Evolutionary conservation across 2,329 filamentous ascomycete genomes (phyloP), one percentile per base, ranked within the genome.

Genomic region (Stagonosporopsis cucurbitacearum): DNA sequence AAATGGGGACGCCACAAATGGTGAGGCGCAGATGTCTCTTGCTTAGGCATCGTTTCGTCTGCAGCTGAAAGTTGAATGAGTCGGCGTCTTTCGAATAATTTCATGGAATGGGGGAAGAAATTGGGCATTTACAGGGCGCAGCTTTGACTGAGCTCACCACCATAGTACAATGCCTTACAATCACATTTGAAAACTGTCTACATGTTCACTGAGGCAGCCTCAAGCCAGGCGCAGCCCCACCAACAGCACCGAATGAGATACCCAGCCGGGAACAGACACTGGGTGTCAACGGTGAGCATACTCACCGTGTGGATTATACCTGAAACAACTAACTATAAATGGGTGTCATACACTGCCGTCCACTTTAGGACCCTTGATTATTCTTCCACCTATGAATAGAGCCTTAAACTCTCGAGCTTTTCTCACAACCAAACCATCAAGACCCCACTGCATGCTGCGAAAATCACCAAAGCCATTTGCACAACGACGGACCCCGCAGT

Each of bases 1-100:
- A 12, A 64, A 70, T 19, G 68, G 57, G 6, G 68, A 66, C 35
- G 65, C 60, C 3, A 65, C 64, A 1, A 67, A 73, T 23, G 68
- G 64, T 6, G 70, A 70, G 44, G 66, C 59, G 25, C 53, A 65
- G 45, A 62, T 68, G 57, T 58, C 57, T 23, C 51, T 58, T 33
- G 33, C 51, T 23, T 63, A 41, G 53, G 25, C 6, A 4, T 22
- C 3, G 15, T 33, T 4, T 23, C 22, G 9, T 15, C 15, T 15
- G 35, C 3, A 26, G 41, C 5, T 15, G 32, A 50, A 56, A 37
- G 30, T 25, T 22, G 12, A 3, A 40, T 17, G 20, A 37, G 20
- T 22, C 30, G 35, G 39, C 36, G 41, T 36, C 6, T 4, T 28
- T 30, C 13, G 15, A 4, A 13, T 23, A 22, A 28, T 28, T 44